phyloP scores from a whole-genome alignment of 768 basidiomycete species.

The Chiua virens region DNA sequence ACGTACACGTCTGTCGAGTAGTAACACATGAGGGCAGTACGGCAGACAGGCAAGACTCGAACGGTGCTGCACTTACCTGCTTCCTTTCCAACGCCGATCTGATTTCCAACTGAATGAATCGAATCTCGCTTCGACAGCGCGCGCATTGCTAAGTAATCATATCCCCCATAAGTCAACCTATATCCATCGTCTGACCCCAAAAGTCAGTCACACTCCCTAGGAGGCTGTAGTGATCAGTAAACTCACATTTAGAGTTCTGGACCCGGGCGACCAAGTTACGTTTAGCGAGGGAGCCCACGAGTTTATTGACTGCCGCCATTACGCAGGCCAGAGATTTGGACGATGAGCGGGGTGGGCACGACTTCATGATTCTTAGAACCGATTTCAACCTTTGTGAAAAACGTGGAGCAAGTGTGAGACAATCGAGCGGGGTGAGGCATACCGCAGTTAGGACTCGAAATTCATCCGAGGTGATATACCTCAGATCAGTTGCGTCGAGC shows the following conservation, averaged over 20 bases:
- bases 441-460: slow-evolving; percentile 97
- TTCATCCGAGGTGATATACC: slow-evolving; percentile 90
- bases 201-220: slow-evolving; percentile 1
- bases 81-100: slow-evolving; percentile 98
- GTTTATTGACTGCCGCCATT: slow-evolving; percentile 93
- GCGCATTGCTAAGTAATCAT: slow-evolving; percentile 93
- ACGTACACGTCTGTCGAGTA: slow-evolving; percentile 69
- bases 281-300: slow-evolving; percentile 88
- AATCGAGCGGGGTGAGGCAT: slow-evolving; percentile 5
- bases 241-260: slow-evolving; percentile 87
- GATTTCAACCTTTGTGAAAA: slow-evolving; percentile 78
- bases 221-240: background rate
- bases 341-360: slow-evolving; percentile 85
- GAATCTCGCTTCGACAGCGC: slow-evolving; percentile 89
- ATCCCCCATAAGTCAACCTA: slow-evolving; percentile 96
- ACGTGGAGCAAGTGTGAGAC: slow-evolving; percentile 3
- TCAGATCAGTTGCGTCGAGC: slow-evolving; percentile 90
- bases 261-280: slow-evolving; percentile 86
- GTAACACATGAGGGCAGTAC: slow-evolving; percentile 3
- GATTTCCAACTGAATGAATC: slow-evolving; percentile 90
- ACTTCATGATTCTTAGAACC: slow-evolving; percentile 98
- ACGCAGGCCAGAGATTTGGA: slow-evolving; percentile 89
- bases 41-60: background rate
- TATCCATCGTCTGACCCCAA: slow-evolving; percentile 87
- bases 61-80: slow-evolving; percentile 55